Evolutionary conservation across 2,329 filamentous ascomycete genomes (phyloP), one percentile per base, ranked within the genome.

Genomic region (Hymenotorrendiella dingleyae): DNA sequence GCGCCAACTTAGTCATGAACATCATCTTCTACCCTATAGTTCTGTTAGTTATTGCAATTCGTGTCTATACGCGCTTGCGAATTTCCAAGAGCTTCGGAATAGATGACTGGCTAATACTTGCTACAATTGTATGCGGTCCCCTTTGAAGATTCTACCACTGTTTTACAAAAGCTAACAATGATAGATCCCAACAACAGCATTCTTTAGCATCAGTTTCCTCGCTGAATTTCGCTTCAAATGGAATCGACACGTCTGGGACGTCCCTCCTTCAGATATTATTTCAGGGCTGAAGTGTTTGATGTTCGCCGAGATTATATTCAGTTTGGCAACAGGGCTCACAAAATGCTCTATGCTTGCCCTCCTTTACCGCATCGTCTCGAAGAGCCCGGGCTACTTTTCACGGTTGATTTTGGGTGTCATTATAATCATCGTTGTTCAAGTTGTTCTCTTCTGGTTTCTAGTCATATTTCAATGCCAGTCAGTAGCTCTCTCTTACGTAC

Each of bases 31-130:
- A 66, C n/a, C 52, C 51, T 3, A 32, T 72, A 3, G 64, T 67
- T 1, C 58, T 67, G 8, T 21, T 67, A 1, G 55, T 70, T 2
- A 67, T 70, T 39, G 42, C 50, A 11, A 60, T 70, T 23, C 66
- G 72, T 16, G 57, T 74, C 33, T 74, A 67, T 56, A 69, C 70
- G 12, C 63, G 72, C 12, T 21, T 70, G 1, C 52, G 55, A 10
- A 62, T 74, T 20, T 67, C 67, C 9, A 67, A 62, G 48, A 72
- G 66, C 16, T 60, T 66, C 21, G 72, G 71, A 11, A 17, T 68
- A 5, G 71, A 74, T 45, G 71, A 74, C 51, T 46, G 64, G 14
- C 52, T 74, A 9, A 68, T 73, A 36, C 51, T 68, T 26, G 32
- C 67, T 20, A 62, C 67, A 3, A 61, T 70, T 52, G 47, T 71